These are phyloP conservation scores for Zygoascus flipseniorum DNA, from an alignment of 805 yeast species.

Conservation along the genomic window DNA sequence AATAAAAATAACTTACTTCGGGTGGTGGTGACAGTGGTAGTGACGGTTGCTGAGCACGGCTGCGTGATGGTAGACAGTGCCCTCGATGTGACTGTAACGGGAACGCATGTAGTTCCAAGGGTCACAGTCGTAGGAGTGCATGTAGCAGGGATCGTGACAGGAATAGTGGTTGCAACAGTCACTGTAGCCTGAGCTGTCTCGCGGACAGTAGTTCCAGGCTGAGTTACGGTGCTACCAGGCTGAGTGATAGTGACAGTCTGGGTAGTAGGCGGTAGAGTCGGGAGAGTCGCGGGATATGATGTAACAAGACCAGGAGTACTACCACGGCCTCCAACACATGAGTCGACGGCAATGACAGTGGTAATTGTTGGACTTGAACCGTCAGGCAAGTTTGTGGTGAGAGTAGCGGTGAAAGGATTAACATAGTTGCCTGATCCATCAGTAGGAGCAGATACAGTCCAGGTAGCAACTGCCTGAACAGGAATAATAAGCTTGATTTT, in stretches of 20 bases:
- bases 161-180: slow-evolving; percentile 8
- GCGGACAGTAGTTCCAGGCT: slow-evolving; percentile 11
- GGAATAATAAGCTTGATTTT: slow-evolving; percentile 11
- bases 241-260: slow-evolving; percentile 13
- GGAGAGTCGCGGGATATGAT: slow-evolving; percentile 6
- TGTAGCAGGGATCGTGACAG: slow-evolving; percentile 8
- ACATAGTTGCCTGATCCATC: slow-evolving; percentile 11
- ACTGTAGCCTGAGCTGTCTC: slow-evolving; percentile 10
- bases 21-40: slow-evolving; percentile 7
- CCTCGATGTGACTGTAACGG: slow-evolving; percentile 6
- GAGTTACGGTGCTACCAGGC: slow-evolving; percentile 10
- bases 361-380: slow-evolving; percentile 38
- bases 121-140: slow-evolving; percentile 6
- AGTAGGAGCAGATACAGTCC: slow-evolving; percentile 20
- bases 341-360: slow-evolving; percentile 17
- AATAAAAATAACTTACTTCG: slow-evolving; percentile 5
- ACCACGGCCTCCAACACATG: slow-evolving; percentile 5
- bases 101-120: slow-evolving; percentile 1
- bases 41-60: slow-evolving; percentile 6
- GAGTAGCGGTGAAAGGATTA: slow-evolving; percentile 16
- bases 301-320: slow-evolving; percentile 2
- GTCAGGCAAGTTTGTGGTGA: slow-evolving; percentile 34
- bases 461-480: slow-evolving; percentile 12
- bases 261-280: slow-evolving; percentile 11
- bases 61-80: slow-evolving; percentile 14